Evolutionary conservation across 805 yeast genomes (phyloP).

Genomic region (Nakazawaea sp.): DNA sequence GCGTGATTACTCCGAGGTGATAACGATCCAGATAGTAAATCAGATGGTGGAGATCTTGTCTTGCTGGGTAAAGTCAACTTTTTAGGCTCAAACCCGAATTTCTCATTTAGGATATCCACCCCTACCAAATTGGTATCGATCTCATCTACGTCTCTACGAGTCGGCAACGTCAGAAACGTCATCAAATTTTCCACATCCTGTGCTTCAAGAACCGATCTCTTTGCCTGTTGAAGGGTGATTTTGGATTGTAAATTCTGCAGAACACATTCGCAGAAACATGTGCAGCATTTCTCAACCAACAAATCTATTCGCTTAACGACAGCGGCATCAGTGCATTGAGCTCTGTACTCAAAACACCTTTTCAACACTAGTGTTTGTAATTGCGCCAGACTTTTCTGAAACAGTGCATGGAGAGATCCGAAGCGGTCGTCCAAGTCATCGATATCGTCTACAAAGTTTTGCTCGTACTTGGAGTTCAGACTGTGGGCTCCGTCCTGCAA

Average conservation of each 20-base stretch:
- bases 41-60: no score
- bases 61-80: background rate
- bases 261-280: background rate
- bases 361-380: background rate
- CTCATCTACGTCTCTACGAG: background rate
- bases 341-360: background rate
- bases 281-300: background rate
- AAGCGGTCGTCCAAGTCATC: background rate
- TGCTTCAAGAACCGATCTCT: background rate
- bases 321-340: background rate
- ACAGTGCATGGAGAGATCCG: background rate
- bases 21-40: no score
- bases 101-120: background rate
- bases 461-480: conserved; percentile 1
- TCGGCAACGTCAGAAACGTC: background rate
- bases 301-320: background rate
- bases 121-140: background rate
- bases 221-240: background rate
- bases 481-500: background rate
- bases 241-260: background rate
- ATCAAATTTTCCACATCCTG: background rate
- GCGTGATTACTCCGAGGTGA: no score
- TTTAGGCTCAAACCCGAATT: background rate
- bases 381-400: background rate
- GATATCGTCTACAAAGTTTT: background rate